Evolutionary conservation across 2,329 filamentous ascomycete genomes (phyloP).

Genomic region (Sporothrix inflata): DNA sequence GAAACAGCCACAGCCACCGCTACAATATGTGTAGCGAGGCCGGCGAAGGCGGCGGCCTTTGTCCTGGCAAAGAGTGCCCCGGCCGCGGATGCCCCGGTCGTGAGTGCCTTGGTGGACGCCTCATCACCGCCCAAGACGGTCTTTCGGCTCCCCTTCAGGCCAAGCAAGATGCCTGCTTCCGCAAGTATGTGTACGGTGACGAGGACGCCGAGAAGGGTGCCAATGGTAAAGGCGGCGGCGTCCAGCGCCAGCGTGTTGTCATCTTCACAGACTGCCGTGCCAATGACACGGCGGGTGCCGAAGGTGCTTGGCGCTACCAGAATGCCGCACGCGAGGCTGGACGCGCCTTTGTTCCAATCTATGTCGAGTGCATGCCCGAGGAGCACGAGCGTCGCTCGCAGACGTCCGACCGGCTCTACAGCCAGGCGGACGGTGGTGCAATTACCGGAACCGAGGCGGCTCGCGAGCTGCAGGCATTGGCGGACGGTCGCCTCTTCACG

Average conservation of each 20-base stretch:
- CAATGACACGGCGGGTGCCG: constrained; percentile 36
- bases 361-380: constrained; percentile 35
- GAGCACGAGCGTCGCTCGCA: constrained; percentile 37
- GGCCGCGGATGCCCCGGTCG: background rate
- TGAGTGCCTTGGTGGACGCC: background rate
- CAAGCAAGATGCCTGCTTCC: constrained; percentile 36
- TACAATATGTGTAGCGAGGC: background rate
- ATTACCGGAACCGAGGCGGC: constrained; percentile 16
- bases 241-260: constrained; percentile 29
- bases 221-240: constrained; percentile 26
- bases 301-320: constrained; percentile 36
- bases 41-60: background rate
- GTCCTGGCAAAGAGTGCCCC: background rate
- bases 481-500: constrained; percentile 27
- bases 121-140: background rate
- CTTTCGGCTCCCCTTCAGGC: background rate
- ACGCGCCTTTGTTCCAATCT: constrained; percentile 39
- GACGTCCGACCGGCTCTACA: constrained; percentile 33
- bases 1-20: constrained; percentile 5
- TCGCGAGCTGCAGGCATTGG: constrained; percentile 26
- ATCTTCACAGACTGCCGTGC: constrained; percentile 40
- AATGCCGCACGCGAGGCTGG: constrained; percentile 36
- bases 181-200: constrained; percentile 35
- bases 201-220: constrained; percentile 17
- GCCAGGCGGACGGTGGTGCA: constrained; percentile 24